Evolutionary conservation across 2,329 filamentous ascomycete genomes (phyloP).

Genomic region (Paecilomyces sp.): DNA sequence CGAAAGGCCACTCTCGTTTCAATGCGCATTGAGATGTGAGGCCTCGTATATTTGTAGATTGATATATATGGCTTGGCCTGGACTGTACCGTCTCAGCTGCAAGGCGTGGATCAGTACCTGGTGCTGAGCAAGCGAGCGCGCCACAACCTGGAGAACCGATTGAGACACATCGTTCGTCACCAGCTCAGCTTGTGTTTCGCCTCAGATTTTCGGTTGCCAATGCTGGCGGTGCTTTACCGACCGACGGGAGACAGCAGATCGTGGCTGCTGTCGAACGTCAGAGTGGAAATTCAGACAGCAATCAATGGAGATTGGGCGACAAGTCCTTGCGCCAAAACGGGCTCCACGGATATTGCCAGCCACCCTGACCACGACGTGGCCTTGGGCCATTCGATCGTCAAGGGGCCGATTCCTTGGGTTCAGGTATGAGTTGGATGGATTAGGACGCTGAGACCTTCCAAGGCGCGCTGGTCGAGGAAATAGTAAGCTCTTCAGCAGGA

Average conservation of each 20-base stretch:
- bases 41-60: neutral
- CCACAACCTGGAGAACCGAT: neutral
- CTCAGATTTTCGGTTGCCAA: neutral
- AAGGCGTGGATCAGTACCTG: neutral
- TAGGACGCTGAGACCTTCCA: neutral
- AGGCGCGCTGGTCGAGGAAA: neutral
- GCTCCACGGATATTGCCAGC: neutral
- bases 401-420: neutral
- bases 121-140: neutral
- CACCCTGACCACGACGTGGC: neutral
- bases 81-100: neutral
- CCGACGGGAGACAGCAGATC: neutral
- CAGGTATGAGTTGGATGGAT: neutral
- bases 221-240: neutral
- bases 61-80: neutral
- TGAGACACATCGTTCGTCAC: neutral
- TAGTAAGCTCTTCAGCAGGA: neutral
- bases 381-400: neutral
- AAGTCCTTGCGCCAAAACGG: neutral
- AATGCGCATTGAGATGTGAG: neutral
- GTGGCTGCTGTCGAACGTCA: neutral
- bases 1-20: neutral
- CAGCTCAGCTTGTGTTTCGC: neutral
- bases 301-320: neutral
- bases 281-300: neutral